phyloP scores from a whole-genome alignment of 164 flowering plant genomes.

The Kingdonia uniflora region DNA sequence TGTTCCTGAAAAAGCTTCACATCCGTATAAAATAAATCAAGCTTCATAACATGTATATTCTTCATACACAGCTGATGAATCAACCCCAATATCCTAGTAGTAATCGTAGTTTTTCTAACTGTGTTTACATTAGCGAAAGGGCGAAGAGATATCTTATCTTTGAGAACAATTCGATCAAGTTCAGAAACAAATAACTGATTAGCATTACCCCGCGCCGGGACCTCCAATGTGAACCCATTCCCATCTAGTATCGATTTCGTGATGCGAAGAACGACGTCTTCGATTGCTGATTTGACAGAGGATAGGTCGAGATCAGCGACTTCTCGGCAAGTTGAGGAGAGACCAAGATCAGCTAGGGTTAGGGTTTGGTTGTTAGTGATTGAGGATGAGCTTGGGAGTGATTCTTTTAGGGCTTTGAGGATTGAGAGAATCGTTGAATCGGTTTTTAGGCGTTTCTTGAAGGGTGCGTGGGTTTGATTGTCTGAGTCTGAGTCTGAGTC shows the following conservation, averaged over 20 bases:
- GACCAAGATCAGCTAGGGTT: constrained; percentile 62
- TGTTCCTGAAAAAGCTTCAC: constrained; percentile 94
- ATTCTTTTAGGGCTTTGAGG: constrained; percentile 27
- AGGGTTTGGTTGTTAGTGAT: constrained; percentile 24
- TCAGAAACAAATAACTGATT: constrained; percentile 96
- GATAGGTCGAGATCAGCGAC: constrained; percentile 71
- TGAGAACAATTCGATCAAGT: constrained; percentile 89
- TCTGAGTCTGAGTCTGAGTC: background rate
- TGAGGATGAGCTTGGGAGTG: constrained; percentile 15
- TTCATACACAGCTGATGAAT: constrained; percentile 70
- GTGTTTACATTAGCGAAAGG: constrained; percentile 59
- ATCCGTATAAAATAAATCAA: constrained; percentile 93
- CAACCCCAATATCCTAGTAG: constrained; percentile 60
- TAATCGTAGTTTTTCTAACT: constrained; percentile 78
- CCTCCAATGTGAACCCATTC: constrained; percentile 63
- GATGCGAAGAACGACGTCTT: constrained; percentile 33
- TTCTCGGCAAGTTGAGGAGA: constrained; percentile 72
- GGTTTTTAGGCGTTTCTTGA: constrained; percentile 53
- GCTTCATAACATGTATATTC: constrained; percentile 87
- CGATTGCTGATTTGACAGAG: constrained; percentile 60
- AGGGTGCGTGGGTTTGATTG: constrained; percentile 20
- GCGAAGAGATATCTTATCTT: constrained; percentile 63
- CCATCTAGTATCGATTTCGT: constrained; percentile 68
- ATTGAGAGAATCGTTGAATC: constrained; percentile 39
- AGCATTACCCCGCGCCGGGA: constrained; percentile 75